Evolutionary conservation across 257 asterid genomes (phyloP), one percentile per base, ranked within the genome.

Genomic region (Cinchona pubescens): DNA sequence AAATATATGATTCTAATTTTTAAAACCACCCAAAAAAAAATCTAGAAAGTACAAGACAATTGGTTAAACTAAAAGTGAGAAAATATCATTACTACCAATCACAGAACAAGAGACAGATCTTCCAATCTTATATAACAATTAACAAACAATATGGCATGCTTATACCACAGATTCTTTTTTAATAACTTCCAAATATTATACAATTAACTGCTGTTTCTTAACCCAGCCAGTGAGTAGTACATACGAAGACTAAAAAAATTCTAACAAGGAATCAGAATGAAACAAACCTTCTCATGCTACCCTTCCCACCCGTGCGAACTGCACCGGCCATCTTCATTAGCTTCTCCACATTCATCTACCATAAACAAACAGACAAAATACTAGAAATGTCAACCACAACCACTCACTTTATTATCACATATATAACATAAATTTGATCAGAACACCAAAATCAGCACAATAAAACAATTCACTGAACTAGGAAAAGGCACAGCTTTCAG

Each of bases 261-360:
- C 25, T 2, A 14, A 30, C 16, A 63, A 11, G 14, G 59, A 27
- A 77, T 16, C 19, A 34, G 34, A 40, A 49, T 61, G 25, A 68
- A 18, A 72, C 85, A 76, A 18, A 90, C 96, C 93, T 90, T 80
- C 96, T 87, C 82, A 90, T 61, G 70, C 88, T 90, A 71, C 96
- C 96, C 84, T 90, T 90, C 21, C 96, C 96, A 75, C 93, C 93
- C 7, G 93, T 90, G 64, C 96, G 90, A 59, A 88, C 93, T 1
- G 93, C 86, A 77, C 92, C 90, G 3, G 96, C 93, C 96, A 90
- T 90, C 86, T 88, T 90, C 87, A 49, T 86, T 67, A 90, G 85
- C 85, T 90, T 88, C 83, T 90, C 93, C 79, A 87, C 93, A 87
- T 90, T 88, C 96, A 90, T 90, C 96, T 90, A 80, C 21, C 56